Evolutionary conservation across 768 basidiomycete species (phyloP).

Genomic region (Podaxis rugospora): DNA sequence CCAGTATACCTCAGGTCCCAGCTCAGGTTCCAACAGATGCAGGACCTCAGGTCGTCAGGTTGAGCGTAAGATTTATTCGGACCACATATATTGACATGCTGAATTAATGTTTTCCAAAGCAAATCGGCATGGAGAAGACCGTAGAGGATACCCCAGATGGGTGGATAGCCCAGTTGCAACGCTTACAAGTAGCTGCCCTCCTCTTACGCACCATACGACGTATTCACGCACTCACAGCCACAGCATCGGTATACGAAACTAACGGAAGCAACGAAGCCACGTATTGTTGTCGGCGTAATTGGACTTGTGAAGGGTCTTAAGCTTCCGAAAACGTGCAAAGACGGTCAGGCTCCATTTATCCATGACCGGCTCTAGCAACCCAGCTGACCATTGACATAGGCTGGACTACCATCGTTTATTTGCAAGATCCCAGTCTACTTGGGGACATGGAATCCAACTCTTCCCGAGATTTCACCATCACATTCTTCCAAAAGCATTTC

Average conservation of each 20-base stretch:
- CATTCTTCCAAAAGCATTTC: neutral
- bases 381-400: neutral
- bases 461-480: neutral
- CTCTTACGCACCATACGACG: neutral
- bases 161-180: constrained; percentile 3
- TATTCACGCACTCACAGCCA: neutral
- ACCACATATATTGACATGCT: neutral
- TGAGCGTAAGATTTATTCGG: neutral
- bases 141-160: neutral
- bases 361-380: neutral
- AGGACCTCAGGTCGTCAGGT: neutral
- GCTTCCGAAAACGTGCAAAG: neutral
- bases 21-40: neutral
- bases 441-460: neutral
- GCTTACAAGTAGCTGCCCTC: neutral
- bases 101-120: neutral
- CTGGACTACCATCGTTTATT: neutral
- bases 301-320: neutral
- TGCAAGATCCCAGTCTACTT: constrained; percentile 2
- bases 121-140: neutral
- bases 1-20: neutral
- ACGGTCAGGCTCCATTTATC: neutral
- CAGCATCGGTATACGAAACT: neutral
- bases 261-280: neutral
- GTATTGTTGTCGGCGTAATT: neutral